phyloP scores from a whole-genome alignment of 176 grass and related monocot species.

The Bolboschoenus planiculmis region DNA sequence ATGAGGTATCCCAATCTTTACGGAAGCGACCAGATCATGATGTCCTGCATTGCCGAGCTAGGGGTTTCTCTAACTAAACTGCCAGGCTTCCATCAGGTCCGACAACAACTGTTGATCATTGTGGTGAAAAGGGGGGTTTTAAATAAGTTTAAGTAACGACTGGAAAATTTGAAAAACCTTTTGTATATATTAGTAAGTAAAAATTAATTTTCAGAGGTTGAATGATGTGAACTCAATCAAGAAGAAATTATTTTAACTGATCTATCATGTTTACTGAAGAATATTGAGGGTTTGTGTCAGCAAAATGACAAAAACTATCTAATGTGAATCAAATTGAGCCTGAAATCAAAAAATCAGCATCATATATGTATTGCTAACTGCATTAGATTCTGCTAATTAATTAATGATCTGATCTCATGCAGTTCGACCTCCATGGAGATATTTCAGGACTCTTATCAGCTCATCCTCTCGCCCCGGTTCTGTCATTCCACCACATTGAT shows the following conservation, averaged over 20 bases:
- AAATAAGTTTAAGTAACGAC: not conserved
- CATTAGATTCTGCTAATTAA: not conserved
- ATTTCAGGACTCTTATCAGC: slow-evolving; percentile 11
- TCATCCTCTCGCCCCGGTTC: slow-evolving; percentile 10
- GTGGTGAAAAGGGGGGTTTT: not conserved
- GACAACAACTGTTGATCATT: not conserved
- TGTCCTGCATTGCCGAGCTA: slow-evolving; percentile 7
- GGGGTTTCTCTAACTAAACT: not conserved
- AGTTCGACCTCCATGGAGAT: slow-evolving; percentile 16
- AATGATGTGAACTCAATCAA: not conserved
- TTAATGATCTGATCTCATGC: not conserved
- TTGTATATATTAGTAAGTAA: not conserved
- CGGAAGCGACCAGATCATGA: not conserved
- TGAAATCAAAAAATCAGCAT: not conserved
- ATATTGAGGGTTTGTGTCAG: not conserved
- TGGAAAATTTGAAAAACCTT: not conserved
- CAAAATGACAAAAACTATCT: not conserved
- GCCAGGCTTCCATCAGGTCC: slow-evolving; percentile 17
- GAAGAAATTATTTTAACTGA: not conserved
- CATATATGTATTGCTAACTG: not conserved
- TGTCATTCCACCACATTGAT: slow-evolving; percentile 17
- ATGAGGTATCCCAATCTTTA: too few relatives aligned
- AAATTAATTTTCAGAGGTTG: not conserved
- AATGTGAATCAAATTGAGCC: not conserved
- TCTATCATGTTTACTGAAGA: not conserved